Evolutionary conservation across 495 filamentous ascomycete genomes (phyloP), one percentile per base, ranked within the genome.

Genomic region (Jackrogersella multiformis): DNA sequence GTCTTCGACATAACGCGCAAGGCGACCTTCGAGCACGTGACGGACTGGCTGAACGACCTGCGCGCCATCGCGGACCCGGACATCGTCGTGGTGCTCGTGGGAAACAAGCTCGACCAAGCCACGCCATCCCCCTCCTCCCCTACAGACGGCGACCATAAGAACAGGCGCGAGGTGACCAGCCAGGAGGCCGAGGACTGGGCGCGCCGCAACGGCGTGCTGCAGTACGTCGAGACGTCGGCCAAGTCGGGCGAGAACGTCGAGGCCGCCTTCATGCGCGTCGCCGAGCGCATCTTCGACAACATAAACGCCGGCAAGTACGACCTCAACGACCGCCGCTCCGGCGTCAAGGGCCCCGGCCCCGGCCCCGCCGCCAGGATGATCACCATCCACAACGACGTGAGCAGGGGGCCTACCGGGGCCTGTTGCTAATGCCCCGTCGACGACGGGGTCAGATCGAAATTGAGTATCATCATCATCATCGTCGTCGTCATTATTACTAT

Each of bases 241-340:
- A 99, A 97, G 80, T 93, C 87, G 35, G 95, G 95, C 20, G 92
- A 95, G 75, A 91, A 91, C 18, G 95, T 99, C 32, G 95, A 99
- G 77, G 83, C 87, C 60, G 95, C 95, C 2, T 99, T 99, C 70
- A 84, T 96, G 73, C 88, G 95, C 70, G 93, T 97, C 30, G 94
- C 95, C 32, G 91, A 96, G 80, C 84, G 92, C 68, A 97, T 99
- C 64, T 96, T 94, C 79, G 86, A 92, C 76, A 97, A 97, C 77
- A 96, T 99, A 58, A 92, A 96, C 78, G 88, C 89, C 20, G 95
- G 95, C 2, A 91, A 86, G 71, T 97, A 97, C 77, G 93, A 97
- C 77, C 81, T 99, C 66, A 96, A 97, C 77, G 95, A 97, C 78
- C 86, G 93, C 67, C 86, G 94, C 69, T 92, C 89, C 58, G 95